These are phyloP conservation scores for Mortierella sp. DNA, from an alignment of 371 early-diverging fungal genomes.

Conservation along the genomic window DNA sequence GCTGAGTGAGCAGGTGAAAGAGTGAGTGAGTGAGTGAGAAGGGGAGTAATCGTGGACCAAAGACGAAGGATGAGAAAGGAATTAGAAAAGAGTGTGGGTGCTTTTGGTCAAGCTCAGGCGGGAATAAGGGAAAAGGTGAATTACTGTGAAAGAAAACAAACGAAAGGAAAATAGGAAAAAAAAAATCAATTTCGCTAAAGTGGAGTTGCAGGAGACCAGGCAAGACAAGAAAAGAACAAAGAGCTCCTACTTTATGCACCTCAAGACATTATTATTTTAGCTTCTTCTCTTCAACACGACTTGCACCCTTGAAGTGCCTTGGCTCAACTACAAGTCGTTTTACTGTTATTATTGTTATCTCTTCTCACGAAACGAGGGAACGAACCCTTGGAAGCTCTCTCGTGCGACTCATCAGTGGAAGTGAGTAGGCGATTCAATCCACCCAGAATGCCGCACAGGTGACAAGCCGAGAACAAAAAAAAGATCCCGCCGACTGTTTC, in stretches of 20 bases:
- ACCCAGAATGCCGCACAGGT: not conserved
- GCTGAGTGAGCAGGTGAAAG: not conserved
- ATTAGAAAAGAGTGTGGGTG: not conserved
- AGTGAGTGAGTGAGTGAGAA: not conserved
- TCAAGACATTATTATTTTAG: too few species aligned
- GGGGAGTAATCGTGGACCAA: not conserved
- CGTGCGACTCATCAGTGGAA: not conserved
- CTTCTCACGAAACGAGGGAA: too few species aligned
- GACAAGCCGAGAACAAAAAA: not conserved
- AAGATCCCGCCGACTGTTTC: constrained; percentile 5
- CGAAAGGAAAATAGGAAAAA: too few species aligned
- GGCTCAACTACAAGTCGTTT: too few species aligned
- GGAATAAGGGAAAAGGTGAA: not conserved
- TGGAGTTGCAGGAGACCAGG: too few species aligned
- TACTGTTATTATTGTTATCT: too few species aligned
- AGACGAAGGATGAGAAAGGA: not conserved
- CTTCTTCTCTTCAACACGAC: too few species aligned
- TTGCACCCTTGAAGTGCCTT: too few species aligned
- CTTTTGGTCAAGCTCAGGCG: too few species aligned
- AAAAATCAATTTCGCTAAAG: too few species aligned
- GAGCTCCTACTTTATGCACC: too few species aligned
- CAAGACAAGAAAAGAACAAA: too few species aligned
- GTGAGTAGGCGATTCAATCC: not conserved
- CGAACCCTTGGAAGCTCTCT: not conserved
- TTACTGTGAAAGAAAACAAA: not conserved